A percentile compares a stretch with the other conserved stretches of the same genome.
These are phyloP conservation scores for Taphrina betulina DNA, from an alignment of 1,139 yeast genomes.

Conservation along the genomic window DNA sequence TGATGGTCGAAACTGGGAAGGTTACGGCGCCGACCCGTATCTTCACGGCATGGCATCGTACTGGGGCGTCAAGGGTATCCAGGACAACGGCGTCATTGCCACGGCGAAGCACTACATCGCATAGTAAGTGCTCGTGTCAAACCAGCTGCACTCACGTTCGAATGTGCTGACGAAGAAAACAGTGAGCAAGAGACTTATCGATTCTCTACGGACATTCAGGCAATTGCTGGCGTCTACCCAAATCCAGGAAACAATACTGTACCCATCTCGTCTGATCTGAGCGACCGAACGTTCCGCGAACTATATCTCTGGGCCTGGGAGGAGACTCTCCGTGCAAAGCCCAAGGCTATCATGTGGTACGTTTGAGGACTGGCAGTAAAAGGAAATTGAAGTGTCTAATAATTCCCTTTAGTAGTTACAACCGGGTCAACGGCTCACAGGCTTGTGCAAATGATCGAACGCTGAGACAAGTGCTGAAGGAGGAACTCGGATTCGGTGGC, in stretches of 20 bases:
- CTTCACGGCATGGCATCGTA: conserved; percentile 57
- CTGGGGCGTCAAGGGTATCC: conserved; percentile 56
- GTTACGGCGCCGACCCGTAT: conserved; percentile 62
- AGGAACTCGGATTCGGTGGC: conserved; percentile 66
- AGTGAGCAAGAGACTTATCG: conserved; percentile 61
- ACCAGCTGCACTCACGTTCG: too few relatives aligned
- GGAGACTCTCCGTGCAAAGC: conserved; percentile 62
- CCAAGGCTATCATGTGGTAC: conserved; percentile 62
- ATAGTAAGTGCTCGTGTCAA: too few relatives aligned
- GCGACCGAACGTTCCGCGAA: conserved; percentile 62
- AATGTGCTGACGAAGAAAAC: too few relatives aligned
- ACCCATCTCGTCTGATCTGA: conserved; percentile 49
- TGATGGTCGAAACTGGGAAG: conserved; percentile 66
- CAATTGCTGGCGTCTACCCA: neutral
- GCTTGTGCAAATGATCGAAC: conserved; percentile 63
- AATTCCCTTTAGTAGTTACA: too few relatives aligned
- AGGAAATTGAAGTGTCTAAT: too few relatives aligned
- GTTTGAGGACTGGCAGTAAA: too few relatives aligned
- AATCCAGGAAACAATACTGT: neutral
- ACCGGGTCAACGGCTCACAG: conserved; percentile 58
- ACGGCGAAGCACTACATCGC: conserved; percentile 55
- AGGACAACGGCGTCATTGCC: conserved; percentile 54
- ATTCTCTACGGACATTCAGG: conserved; percentile 42
- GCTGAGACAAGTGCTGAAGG: conserved; percentile 57
- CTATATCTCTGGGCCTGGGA: conserved; percentile 63